These are phyloP conservation scores for Pseudozyma pruni DNA, from an alignment of 1,284 basidiomycete species.

Conservation along the genomic window DNA sequence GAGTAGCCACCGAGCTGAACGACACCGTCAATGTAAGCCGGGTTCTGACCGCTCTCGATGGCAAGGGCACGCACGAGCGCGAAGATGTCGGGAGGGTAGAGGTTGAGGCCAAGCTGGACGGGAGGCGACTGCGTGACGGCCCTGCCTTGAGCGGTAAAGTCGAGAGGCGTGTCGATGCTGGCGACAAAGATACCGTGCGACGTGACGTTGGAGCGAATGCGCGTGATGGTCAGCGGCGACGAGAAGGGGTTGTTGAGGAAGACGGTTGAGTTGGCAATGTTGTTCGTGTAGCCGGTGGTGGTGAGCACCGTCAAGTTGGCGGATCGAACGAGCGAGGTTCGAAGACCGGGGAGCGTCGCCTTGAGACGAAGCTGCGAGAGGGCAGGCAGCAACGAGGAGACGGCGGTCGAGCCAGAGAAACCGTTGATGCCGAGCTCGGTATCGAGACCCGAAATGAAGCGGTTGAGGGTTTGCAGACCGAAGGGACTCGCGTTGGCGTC, in stretches of 20 bases:
- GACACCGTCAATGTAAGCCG: conserved; percentile 76
- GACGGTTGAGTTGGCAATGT: conserved; percentile 77
- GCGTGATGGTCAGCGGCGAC: conserved; percentile 74
- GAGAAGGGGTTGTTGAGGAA: conserved; percentile 78
- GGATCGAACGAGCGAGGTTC: conserved; percentile 73
- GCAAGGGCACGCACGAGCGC: conserved; percentile 77
- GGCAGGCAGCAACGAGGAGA: conserved; percentile 75
- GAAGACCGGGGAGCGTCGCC: conserved; percentile 75
- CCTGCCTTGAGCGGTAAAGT: conserved; percentile 74
- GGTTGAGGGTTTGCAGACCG: conserved; percentile 76
- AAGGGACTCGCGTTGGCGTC: conserved; percentile 76
- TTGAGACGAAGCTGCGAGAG: conserved; percentile 75
- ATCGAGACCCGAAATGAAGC: conserved; percentile 74
- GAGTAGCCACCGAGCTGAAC: conserved; percentile 78
- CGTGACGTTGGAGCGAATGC: conserved; percentile 75
- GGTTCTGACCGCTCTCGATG: conserved; percentile 75
- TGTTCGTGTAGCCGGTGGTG: conserved; percentile 76
- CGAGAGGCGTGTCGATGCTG: conserved; percentile 73
- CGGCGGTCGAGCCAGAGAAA: conserved; percentile 74
- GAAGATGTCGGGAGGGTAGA: conserved; percentile 78
- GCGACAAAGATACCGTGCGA: conserved; percentile 77
- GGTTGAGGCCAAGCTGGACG: conserved; percentile 77
- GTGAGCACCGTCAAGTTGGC: conserved; percentile 75
- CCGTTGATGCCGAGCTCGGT: conserved; percentile 69
- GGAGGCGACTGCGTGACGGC: conserved; percentile 74